phyloP scores from a whole-genome alignment of 768 basidiomycete species.

The Leccinellum albellum region DNA sequence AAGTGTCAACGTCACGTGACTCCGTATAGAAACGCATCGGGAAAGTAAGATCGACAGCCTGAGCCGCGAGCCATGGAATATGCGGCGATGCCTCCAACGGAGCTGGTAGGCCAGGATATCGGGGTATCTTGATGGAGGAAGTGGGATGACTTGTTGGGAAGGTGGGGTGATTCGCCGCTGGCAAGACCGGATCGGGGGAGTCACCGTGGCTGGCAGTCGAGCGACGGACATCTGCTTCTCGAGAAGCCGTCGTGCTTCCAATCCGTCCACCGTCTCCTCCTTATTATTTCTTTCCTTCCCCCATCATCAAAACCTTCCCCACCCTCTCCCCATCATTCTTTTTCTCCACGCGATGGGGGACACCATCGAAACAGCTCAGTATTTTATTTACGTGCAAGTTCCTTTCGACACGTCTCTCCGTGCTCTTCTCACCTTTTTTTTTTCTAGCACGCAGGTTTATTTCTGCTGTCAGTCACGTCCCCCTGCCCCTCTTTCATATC shows the following conservation, averaged over 20 bases:
- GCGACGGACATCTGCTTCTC: slow-evolving; percentile 26
- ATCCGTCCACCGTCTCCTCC: slow-evolving; percentile 19
- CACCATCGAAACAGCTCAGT: slow-evolving; percentile 55
- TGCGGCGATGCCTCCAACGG: neutral
- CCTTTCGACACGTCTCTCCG: neutral
- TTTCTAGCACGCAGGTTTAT: slow-evolving; percentile 60
- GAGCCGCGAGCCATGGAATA: too few species aligned
- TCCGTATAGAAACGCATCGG: neutral
- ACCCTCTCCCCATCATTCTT: slow-evolving; percentile 5
- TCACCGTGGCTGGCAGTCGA: slow-evolving; percentile 23
- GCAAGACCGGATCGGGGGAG: slow-evolving; percentile 30
- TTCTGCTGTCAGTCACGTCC: slow-evolving; percentile 68
- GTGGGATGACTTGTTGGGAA: slow-evolving; percentile 10
- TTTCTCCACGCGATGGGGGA: slow-evolving; percentile 37
- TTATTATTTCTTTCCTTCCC: slow-evolving; percentile 24
- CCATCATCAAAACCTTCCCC: slow-evolving; percentile 10
- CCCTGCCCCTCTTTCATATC: slow-evolving; percentile 16
- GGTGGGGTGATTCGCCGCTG: slow-evolving; percentile 24
- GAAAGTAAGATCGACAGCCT: neutral
- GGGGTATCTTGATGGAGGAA: slow-evolving; percentile 6
- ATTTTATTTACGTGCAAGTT: slow-evolving; percentile 71
- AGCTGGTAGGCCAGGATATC: neutral
- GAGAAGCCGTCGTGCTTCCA: slow-evolving; percentile 29
- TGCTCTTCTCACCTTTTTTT: slow-evolving; percentile 11
- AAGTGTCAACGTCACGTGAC: neutral